Base-by-base conservation (phyloP, 2,329 filamentous ascomycete genomes). In the Diaporthe sp. region DNA sequence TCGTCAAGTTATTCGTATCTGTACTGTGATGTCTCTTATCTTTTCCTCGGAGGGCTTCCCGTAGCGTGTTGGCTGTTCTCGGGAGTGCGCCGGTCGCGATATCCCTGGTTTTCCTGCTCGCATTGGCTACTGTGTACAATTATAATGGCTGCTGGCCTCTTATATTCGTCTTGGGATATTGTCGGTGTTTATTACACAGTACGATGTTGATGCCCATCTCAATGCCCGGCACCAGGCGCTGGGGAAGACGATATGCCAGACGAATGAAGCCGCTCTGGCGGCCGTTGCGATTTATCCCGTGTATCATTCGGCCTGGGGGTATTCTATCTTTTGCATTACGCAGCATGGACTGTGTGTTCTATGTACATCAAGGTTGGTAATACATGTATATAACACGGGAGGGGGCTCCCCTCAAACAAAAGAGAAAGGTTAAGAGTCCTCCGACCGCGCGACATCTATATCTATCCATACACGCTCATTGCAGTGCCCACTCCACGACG, bases 321-420 rank as follows among this genome's bases (percentile, higher is more conserved):
- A 32, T 39, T 55, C 4, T 12, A 4, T 56, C 37, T 68, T 39
- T 22, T 15, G n/a, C 19, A 69, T 69, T 58, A 58, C 51, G 39
- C 4, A 25, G 12, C 37, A 30, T 69, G 56, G 35, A 35, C 22
- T 63, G 27, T 25, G 19, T 68, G 22, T 47, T n/a, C 7, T 69
- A 51, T 69, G 22, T 72, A 72, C 71, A 47, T 27, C 30, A 50
- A 39, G 30, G n/a, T 39, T 53, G 39, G 47, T 68, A 39, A 32
- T 51, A 51, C 44, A 66, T n/a, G n/a, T 32, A 39, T 66, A 37
- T 22, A 25, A 30, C 35, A 19, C 27, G 63, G 30, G 22, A 50
- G 22, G 53, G 30, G 13, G 44, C 19, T 44, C 37, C 44, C n/a
- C 30, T 37, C 63, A 27, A 17, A 13, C 30, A 27, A 27, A 27